phyloP scores from a whole-genome alignment of 768 basidiomycete genomes.

The Amyloporia xantha region DNA sequence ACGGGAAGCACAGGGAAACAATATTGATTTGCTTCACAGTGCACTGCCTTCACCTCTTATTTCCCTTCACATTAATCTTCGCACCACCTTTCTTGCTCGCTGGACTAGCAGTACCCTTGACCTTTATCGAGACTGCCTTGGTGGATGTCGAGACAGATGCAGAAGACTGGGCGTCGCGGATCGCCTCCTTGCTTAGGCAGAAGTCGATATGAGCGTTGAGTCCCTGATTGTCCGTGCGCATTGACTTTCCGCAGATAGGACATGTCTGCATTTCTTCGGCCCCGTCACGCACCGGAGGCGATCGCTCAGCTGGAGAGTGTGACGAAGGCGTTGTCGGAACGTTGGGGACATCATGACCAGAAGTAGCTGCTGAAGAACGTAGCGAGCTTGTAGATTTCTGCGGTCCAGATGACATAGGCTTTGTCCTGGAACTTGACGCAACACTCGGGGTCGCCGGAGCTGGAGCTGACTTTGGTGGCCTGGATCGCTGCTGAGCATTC shows the following conservation, averaged over 20 bases:
- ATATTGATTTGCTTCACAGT: no score
- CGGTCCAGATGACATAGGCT: no score
- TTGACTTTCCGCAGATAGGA: slow-evolving; percentile 60
- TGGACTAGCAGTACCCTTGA: neutral
- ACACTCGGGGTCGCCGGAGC: no score
- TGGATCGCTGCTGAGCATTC: no score
- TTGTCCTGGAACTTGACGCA: no score
- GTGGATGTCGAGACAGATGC: slow-evolving; percentile 10
- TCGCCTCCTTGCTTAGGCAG: slow-evolving; percentile 75
- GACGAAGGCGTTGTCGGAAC: neutral
- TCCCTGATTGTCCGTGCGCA: slow-evolving; percentile 67
- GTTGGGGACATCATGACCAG: neutral
- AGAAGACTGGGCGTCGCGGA: slow-evolving; percentile 56
- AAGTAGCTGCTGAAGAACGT: neutral
- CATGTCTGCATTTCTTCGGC: slow-evolving; percentile 38
- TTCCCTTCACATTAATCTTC: no score
- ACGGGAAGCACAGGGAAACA: no score
- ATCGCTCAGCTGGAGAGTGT: neutral
- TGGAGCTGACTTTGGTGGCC: slow-evolving; percentile 6
- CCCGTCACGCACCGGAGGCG: no score
- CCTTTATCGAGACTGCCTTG: neutral
- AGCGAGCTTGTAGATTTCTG: no score
- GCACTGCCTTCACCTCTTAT: no score
- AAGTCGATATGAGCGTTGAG: slow-evolving; percentile 88
- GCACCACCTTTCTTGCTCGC: neutral